A percentile compares a stretch with the other conserved stretches of the same genome.
These are phyloP conservation scores for Myxozyma sirexii DNA, from an alignment of 805 yeast genomes.

Conservation along the genomic window DNA sequence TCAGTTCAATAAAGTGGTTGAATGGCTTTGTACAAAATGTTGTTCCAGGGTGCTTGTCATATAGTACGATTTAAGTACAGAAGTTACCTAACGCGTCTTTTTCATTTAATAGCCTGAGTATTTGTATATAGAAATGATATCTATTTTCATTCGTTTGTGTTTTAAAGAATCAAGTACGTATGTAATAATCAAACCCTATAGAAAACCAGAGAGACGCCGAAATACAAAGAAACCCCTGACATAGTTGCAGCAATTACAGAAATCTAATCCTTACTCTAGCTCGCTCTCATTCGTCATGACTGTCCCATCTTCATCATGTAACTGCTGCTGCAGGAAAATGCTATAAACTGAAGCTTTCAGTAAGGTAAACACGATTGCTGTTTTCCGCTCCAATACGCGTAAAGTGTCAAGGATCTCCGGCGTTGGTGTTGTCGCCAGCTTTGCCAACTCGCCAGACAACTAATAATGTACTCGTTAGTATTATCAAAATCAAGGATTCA, in stretches of 20 bases:
- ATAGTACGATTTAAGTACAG: no score
- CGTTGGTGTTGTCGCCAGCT: slow-evolving; percentile 27
- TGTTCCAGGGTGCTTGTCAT: background rate
- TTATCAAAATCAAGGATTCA: background rate
- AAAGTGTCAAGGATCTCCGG: slow-evolving; percentile 52
- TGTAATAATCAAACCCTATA: background rate
- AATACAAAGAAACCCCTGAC: background rate
- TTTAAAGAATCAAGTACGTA: background rate
- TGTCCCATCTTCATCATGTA: slow-evolving; percentile 32
- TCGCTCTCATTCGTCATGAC: background rate
- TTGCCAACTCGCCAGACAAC: slow-evolving; percentile 23
- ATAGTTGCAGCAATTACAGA: background rate
- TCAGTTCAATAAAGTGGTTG: no score
- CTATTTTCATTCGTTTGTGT: background rate
- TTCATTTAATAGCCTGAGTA: background rate
- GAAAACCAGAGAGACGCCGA: background rate
- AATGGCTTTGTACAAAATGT: background rate
- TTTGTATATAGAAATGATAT: background rate
- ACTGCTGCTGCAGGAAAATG: slow-evolving; percentile 54
- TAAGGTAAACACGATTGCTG: slow-evolving; percentile 65
- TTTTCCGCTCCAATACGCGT: slow-evolving; percentile 62
- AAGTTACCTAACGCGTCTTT: no score
- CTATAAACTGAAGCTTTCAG: slow-evolving; percentile 73
- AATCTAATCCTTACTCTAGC: background rate
- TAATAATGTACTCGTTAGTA: background rate